These are phyloP conservation scores for Peniophora sp. DNA, from an alignment of 1,284 basidiomycete genomes.

Conservation along the genomic window DNA sequence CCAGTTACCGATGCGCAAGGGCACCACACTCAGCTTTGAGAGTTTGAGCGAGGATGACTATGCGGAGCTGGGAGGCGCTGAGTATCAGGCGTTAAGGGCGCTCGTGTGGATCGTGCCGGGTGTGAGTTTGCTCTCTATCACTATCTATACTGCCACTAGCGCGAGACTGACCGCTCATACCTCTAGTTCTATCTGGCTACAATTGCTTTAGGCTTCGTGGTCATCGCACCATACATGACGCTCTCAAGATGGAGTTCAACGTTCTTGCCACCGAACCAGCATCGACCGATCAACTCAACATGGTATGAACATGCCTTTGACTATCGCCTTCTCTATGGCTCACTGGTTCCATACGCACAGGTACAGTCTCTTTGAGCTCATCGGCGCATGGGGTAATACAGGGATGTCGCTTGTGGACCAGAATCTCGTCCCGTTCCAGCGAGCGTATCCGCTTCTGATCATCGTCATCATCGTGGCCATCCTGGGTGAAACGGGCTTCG, in stretches of 20 bases:
- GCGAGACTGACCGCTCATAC: not conserved
- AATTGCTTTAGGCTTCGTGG: conserved; percentile 55
- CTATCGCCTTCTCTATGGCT: too few species aligned
- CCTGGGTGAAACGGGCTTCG: conserved; percentile 58
- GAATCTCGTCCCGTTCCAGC: conserved; percentile 52
- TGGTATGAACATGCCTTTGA: conserved; percentile 23
- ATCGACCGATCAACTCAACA: conserved; percentile 30
- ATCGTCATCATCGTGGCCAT: conserved; percentile 40
- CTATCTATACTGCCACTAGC: not conserved
- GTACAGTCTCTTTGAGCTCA: conserved; percentile 55
- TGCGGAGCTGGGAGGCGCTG: conserved; percentile 90
- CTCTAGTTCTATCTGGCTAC: conserved; percentile 34
- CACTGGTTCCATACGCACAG: conserved; percentile 11
- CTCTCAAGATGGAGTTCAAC: conserved; percentile 22
- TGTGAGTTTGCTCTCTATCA: conserved; percentile 8
- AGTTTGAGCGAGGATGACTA: conserved; percentile 75
- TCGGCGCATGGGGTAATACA: conserved; percentile 57
- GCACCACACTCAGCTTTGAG: conserved; percentile 77
- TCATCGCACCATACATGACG: conserved; percentile 45
- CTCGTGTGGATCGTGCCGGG: conserved; percentile 49
- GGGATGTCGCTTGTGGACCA: conserved; percentile 55
- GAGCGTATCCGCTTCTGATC: conserved; percentile 51
- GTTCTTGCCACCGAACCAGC: conserved; percentile 22
- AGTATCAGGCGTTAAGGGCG: conserved; percentile 81
- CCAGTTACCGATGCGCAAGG: conserved; percentile 71